phyloP scores from a whole-genome alignment of 352 stramenopile species.

The Phytophthora cactorum region DNA sequence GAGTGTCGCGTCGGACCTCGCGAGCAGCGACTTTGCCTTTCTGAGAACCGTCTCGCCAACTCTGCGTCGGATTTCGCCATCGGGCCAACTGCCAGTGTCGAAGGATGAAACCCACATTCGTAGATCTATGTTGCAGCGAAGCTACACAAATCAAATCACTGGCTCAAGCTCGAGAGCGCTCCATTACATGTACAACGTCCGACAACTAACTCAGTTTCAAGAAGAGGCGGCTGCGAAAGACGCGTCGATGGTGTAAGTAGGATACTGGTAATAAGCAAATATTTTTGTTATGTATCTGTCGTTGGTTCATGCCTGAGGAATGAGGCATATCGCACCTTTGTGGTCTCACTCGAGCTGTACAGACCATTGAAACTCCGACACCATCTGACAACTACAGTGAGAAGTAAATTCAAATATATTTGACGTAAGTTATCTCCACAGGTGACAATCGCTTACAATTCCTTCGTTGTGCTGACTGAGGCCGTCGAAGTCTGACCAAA shows the following conservation, averaged over 20 bases:
- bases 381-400: neutral
- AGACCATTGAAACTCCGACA: too few species aligned
- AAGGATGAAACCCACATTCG: slow-evolving; percentile 3
- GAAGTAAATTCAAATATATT: neutral
- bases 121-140: slow-evolving; percentile 20
- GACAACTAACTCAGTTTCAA: slow-evolving; percentile 5
- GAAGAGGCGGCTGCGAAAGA: slow-evolving; percentile 10
- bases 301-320: too few species aligned
- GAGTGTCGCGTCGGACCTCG: slow-evolving; percentile 12
- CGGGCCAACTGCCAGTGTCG: neutral
- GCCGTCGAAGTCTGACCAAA: neutral
- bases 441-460: slow-evolving; percentile 7
- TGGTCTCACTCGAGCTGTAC: too few species aligned
- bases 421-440: neutral
- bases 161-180: slow-evolving; percentile 25
- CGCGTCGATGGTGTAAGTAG: slow-evolving; percentile 10
- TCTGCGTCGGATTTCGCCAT: slow-evolving; percentile 1
- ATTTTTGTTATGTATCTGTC: neutral
- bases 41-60: slow-evolving; percentile 6
- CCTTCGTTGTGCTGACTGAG: neutral
- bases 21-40: slow-evolving; percentile 18
- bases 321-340: too few species aligned
- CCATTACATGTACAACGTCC: slow-evolving; percentile 25
- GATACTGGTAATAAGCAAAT: neutral
- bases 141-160: slow-evolving; percentile 12